phyloP scores from a whole-genome alignment of 2,329 filamentous ascomycete species.

The Zalaria sp. region DNA sequence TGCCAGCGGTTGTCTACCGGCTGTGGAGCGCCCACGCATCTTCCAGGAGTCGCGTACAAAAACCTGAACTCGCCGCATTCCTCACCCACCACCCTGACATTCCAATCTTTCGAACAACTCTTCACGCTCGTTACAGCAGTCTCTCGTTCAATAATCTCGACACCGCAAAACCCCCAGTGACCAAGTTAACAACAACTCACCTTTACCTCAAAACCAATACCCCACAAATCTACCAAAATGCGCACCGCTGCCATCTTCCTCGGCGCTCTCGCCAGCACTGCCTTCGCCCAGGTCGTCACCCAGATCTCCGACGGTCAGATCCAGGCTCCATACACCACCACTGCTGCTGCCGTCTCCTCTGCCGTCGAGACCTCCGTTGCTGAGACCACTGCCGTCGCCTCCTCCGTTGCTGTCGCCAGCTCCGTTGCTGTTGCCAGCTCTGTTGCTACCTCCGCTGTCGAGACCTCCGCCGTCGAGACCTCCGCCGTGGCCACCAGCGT shows the following conservation, averaged over 20 bases:
- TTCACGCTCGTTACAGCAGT: no score
- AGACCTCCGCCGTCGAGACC: background rate
- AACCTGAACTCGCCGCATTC: no score
- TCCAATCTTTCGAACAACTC: no score
- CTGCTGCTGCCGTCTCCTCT: conserved; percentile 1
- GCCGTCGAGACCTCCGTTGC: conserved; percentile 1
- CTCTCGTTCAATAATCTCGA: no score
- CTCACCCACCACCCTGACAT: no score
- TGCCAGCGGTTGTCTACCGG: no score
- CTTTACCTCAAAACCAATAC: background rate
- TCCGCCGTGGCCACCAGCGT: background rate
- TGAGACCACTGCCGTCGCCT: background rate
- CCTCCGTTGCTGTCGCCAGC: conserved; percentile 1
- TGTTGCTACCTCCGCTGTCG: background rate
- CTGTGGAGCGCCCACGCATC: no score
- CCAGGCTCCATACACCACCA: background rate
- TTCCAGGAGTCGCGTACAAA: no score
- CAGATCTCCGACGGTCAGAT: conserved; percentile 9
- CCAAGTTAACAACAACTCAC: no score
- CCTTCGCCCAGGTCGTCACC: conserved; percentile 5
- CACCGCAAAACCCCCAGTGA: no score
- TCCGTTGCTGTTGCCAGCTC: background rate
- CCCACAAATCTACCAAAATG: conserved; percentile 4
- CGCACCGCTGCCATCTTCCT: conserved; percentile 5
- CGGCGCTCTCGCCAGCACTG: conserved; percentile 3